Conservation (phyloP, 208 protist genomes). For the Novymonas esmeraldas region DNA sequence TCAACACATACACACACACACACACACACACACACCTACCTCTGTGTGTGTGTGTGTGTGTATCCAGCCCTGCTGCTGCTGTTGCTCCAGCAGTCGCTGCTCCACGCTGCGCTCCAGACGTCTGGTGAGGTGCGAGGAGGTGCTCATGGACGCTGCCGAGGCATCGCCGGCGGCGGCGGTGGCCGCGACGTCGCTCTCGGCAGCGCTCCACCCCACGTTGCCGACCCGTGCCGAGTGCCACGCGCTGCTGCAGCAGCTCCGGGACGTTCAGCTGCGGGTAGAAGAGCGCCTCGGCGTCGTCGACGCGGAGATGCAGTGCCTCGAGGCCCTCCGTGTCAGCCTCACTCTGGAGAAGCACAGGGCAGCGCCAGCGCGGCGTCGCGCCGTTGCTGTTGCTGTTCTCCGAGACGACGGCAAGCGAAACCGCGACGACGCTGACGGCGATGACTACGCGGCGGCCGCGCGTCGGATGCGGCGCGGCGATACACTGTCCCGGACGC, state of each 20-base stretch:
- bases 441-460: background rate
- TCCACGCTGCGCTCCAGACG: no score
- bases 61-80: background rate
- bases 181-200: background rate
- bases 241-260: conserved; percentile 1
- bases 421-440: background rate
- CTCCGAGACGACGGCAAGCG: background rate
- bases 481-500: background rate
- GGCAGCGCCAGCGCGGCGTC: background rate
- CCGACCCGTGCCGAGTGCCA: background rate
- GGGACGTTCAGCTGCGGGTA: background rate
- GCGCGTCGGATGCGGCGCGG: background rate
- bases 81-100: background rate
- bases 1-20: background rate
- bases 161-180: background rate
- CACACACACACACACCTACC: background rate
- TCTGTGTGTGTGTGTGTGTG: background rate
- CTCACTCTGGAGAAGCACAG: background rate
- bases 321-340: conserved; percentile 16
- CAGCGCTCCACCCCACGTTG: background rate
- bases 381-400: background rate
- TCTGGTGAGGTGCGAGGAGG: no score
- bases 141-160: background rate
- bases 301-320: background rate
- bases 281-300: conserved; percentile 8